Evolutionary conservation across 306 rosid genomes (phyloP).

Genomic region (Elaeagnus macrophylla): DNA sequence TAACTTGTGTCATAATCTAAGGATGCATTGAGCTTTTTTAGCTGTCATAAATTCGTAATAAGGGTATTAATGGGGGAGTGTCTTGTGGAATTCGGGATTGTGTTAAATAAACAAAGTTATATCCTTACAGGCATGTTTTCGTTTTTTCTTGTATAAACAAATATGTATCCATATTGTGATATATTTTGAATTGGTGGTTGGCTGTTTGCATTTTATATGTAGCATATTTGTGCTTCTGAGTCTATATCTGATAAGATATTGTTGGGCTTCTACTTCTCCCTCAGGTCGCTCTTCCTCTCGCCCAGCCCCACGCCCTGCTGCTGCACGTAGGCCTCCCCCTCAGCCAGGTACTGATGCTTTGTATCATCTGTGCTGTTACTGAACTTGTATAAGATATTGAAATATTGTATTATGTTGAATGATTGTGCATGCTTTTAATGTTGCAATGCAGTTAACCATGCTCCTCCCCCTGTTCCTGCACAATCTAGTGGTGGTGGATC

Average conservation of each 20-base stretch:
- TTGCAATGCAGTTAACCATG: slow-evolving; percentile 37
- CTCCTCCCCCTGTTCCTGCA: slow-evolving; percentile 77
- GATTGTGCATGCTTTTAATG: background rate
- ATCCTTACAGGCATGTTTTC: too few species aligned
- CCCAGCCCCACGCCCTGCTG: slow-evolving; percentile 43
- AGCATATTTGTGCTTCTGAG: background rate
- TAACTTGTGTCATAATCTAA: too few species aligned
- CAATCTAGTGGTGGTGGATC: slow-evolving; percentile 66
- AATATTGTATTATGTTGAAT: background rate
- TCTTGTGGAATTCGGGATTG: too few species aligned
- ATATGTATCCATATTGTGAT: too few species aligned
- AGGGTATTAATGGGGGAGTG: too few species aligned
- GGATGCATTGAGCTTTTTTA: too few species aligned
- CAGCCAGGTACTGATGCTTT: slow-evolving; percentile 28
- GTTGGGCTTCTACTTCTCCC: background rate
- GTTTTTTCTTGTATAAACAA: too few species aligned
- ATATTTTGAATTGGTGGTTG: background rate
- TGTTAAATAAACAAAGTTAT: too few species aligned
- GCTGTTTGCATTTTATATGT: background rate
- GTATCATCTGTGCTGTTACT: background rate
- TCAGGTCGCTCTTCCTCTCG: slow-evolving; percentile 51
- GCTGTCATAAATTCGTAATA: too few species aligned
- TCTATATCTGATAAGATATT: background rate
- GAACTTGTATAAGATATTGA: background rate
- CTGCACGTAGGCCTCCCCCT: slow-evolving; percentile 33